Evolutionary conservation across 768 basidiomycete species (phyloP).

Genomic region (Naganishia kalamii): DNA sequence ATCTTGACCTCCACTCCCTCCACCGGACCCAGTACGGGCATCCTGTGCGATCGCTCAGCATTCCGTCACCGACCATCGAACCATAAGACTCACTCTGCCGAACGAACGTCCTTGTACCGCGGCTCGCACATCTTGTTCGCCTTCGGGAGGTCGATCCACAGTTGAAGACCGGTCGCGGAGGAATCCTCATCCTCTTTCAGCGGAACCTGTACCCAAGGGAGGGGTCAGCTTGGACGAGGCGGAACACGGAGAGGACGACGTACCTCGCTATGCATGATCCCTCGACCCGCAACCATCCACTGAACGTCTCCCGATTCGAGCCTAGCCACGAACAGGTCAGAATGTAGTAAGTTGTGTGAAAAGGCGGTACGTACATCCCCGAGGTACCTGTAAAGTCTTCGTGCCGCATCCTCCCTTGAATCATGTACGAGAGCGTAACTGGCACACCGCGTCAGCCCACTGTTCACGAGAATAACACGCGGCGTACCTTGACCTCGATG

Average conservation of each 20-base stretch:
- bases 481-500: constrained; percentile 67
- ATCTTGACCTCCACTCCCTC: constrained; percentile 61
- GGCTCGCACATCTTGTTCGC: constrained; percentile 68
- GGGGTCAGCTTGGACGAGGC: constrained; percentile 63
- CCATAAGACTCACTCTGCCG: constrained; percentile 38
- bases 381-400: constrained; percentile 71
- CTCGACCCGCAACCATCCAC: constrained; percentile 63
- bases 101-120: constrained; percentile 41
- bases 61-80: too few species aligned
- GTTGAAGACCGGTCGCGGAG: constrained; percentile 74
- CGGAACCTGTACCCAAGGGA: constrained; percentile 58
- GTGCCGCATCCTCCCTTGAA: constrained; percentile 71
- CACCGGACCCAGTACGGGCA: constrained; percentile 41
- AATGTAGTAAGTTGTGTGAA: constrained; percentile 53
- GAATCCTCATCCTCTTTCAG: constrained; percentile 61
- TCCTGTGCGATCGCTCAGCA: constrained; percentile 48
- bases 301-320: constrained; percentile 71
- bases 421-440: constrained; percentile 64
- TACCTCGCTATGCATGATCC: constrained; percentile 34
- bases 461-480: background rate
- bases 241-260: background rate
- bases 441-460: constrained; percentile 44
- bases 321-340: constrained; percentile 17
- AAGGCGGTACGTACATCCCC: constrained; percentile 30
- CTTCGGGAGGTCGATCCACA: constrained; percentile 49